phyloP scores from a whole-genome alignment of 257 asterid genomes.

The Buddleja alternifolia region DNA sequence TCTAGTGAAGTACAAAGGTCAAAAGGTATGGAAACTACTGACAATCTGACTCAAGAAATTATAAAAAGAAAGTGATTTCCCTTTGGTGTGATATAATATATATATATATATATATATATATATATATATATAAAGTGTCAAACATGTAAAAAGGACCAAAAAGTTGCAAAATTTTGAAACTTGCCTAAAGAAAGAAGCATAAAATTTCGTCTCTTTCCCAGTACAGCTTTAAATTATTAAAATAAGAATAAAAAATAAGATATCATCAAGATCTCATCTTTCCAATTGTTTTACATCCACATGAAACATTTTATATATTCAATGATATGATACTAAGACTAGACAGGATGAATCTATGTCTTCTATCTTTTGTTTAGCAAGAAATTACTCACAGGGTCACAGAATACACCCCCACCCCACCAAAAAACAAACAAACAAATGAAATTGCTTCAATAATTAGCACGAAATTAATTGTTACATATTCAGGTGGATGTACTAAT shows the following conservation, averaged over 20 bases:
- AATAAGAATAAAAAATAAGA: conserved; percentile 4
- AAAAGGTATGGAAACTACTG: conserved; percentile 42
- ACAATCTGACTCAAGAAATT: conserved; percentile 38
- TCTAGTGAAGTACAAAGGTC: conserved; percentile 47
- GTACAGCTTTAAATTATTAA: conserved; percentile 17
- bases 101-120: too few species aligned
- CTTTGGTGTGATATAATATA: conserved; percentile 33
- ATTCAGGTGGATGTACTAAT: too few species aligned
- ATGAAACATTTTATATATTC: conserved; percentile 2
- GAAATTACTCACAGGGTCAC: too few species aligned
- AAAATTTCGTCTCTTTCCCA: conserved; percentile 38
- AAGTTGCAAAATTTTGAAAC: conserved; percentile 24
- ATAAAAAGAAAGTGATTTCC: not conserved
- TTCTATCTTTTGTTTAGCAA: too few species aligned
- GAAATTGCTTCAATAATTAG: too few species aligned
- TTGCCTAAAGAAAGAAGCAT: conserved; percentile 54
- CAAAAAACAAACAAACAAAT: too few species aligned
- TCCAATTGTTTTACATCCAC: conserved; percentile 29
- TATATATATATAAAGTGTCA: too few species aligned
- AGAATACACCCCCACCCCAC: too few species aligned
- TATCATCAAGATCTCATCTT: conserved; percentile 21
- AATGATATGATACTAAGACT: conserved; percentile 4
- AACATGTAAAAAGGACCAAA: too few species aligned
- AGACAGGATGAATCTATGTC: not conserved
- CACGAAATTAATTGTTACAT: too few species aligned